Evolutionary conservation across 768 basidiomycete genomes (phyloP).

Genomic region (Strobilomyces echinocephalus): DNA sequence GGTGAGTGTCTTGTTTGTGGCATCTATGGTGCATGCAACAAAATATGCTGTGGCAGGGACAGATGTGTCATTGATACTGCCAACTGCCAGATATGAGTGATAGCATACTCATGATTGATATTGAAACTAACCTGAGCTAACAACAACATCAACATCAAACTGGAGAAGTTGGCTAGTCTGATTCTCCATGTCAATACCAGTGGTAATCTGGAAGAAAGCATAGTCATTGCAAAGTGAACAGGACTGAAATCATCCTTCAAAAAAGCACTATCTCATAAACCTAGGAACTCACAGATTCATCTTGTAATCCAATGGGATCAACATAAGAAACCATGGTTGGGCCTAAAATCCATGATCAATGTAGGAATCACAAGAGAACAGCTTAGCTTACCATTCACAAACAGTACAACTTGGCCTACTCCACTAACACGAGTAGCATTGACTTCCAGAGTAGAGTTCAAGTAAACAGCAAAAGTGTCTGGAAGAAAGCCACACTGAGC

Average conservation of each 20-base stretch:
- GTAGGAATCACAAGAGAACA: neutral
- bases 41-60: neutral
- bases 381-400: neutral
- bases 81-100: too few species aligned
- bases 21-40: constrained; percentile 2
- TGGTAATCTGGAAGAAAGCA: neutral
- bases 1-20: neutral
- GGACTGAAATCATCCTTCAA: neutral
- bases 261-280: neutral
- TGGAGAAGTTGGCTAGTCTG: neutral
- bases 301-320: too few species aligned
- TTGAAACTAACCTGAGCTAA: too few species aligned
- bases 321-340: neutral
- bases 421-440: constrained; percentile 4
- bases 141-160: neutral
- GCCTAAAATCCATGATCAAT: neutral
- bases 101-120: too few species aligned
- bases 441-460: accelerated
- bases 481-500: neutral
- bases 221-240: too few species aligned
- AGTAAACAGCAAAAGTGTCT: neutral
- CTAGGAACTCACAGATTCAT: neutral
- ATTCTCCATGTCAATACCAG: constrained; percentile 1
- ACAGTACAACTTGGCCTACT: neutral
- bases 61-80: too few species aligned